Evolutionary conservation across 2,329 filamentous ascomycete species (phyloP).

Genomic region (Neurospora sp.): DNA sequence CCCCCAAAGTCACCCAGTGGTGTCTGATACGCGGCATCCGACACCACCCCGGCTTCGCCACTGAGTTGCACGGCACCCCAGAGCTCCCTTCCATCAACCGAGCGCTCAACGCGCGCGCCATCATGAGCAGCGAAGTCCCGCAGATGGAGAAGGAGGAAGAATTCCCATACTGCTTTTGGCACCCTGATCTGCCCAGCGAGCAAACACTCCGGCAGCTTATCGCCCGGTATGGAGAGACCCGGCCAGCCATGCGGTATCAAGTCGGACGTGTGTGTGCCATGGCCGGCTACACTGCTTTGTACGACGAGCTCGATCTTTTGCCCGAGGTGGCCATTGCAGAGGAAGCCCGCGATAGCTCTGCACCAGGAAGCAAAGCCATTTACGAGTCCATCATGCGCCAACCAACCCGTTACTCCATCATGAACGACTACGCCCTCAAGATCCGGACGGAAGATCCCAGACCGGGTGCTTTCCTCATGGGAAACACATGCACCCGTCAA

Average conservation of each 20-base stretch:
- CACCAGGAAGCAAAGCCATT: slow-evolving; percentile 17
- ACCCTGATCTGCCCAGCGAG: slow-evolving; percentile 6
- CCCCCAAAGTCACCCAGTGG: not conserved
- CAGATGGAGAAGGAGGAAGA: slow-evolving; percentile 6
- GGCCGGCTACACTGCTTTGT: slow-evolving; percentile 26
- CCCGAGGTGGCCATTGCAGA: slow-evolving; percentile 28
- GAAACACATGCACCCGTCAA: not conserved
- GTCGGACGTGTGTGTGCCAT: slow-evolving; percentile 29
- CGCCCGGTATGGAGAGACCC: not conserved
- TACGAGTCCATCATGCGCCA: slow-evolving; percentile 23
- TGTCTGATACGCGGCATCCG: slow-evolving; percentile 4
- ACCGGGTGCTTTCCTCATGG: not conserved
- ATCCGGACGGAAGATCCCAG: not conserved
- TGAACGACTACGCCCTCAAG: slow-evolving; percentile 27
- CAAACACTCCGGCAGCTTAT: not conserved
- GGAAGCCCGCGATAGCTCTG: slow-evolving; percentile 23
- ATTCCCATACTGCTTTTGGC: slow-evolving; percentile 10
- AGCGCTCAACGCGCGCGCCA: slow-evolving; percentile 8
- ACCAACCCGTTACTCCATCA: slow-evolving; percentile 21
- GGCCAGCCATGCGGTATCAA: slow-evolving; percentile 18
- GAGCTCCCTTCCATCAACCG: not conserved
- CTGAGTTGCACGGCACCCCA: not conserved
- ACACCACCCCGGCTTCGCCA: slow-evolving; percentile 2
- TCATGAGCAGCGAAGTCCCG: slow-evolving; percentile 10
- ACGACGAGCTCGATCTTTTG: slow-evolving; percentile 25